A percentile compares a stretch with the other conserved stretches of the same genome.
Evolutionary conservation across 495 filamentous ascomycete species (phyloP).

Genomic region (Aspergillus asperescens): DNA sequence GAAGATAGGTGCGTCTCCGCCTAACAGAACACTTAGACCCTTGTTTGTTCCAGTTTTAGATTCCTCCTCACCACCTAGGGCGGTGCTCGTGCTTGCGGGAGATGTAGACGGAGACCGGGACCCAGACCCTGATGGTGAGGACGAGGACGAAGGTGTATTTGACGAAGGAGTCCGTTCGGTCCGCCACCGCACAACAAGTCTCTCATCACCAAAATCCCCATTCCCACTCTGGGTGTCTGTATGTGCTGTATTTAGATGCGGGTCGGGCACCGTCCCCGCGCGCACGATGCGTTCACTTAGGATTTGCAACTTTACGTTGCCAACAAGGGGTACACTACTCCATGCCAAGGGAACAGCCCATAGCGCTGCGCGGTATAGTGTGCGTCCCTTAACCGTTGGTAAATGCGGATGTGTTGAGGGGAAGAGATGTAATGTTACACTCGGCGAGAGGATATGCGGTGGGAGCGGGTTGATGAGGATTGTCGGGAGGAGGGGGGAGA

Average conservation of each 20-base stretch:
- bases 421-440: constrained; percentile 91
- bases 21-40: constrained; percentile 39
- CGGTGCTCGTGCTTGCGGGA: no score
- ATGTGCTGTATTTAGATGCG: constrained; percentile 6
- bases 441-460: constrained; percentile 77
- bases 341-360: constrained; percentile 95
- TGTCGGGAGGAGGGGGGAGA: constrained; percentile 81
- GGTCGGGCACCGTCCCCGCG: constrained; percentile 36
- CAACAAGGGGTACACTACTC: constrained; percentile 84
- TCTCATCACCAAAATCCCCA: constrained; percentile 51
- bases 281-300: constrained; percentile 80
- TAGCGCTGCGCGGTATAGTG: constrained; percentile 85
- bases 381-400: constrained; percentile 80
- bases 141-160: neutral
- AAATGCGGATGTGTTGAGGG: constrained; percentile 95
- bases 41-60: constrained; percentile 29
- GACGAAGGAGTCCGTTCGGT: constrained; percentile 42
- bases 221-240: neutral
- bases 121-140: neutral
- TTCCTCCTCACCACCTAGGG: no score
- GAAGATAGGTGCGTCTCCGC: constrained; percentile 64
- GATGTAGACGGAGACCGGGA: no score
- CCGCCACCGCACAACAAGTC: constrained; percentile 83
- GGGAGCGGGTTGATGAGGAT: constrained; percentile 79
- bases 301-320: constrained; percentile 82